Evolutionary conservation across 2,329 filamentous ascomycete genomes (phyloP), one percentile per base, ranked within the genome.

Genomic region (Diaporthe caulivora): DNA sequence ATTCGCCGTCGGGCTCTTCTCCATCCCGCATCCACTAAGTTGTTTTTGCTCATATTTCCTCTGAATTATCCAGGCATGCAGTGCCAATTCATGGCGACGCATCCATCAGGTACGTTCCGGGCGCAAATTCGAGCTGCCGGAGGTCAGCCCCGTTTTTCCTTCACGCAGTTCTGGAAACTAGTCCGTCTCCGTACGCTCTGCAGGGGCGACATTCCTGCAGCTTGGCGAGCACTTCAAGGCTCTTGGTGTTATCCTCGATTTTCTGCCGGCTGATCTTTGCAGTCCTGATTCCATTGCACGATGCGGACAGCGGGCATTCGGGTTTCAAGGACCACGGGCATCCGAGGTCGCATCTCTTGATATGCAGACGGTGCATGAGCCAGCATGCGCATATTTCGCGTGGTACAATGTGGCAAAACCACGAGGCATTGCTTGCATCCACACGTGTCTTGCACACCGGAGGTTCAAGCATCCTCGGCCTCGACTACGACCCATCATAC

Each of bases 151-250:
- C 26, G 26, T 17, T 49, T 37, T 34, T n/a, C n/a, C 60, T 21
- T 51, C 34, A 26, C 29, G 44, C 44, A 24, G 44, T 18, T 21
- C n/a, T 31, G 26, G 8, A 51, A 18, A 11, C 60, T 51, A 18
- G 13, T 37, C 9, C 58, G 24, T 31, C 29, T n/a, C 60, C 60
- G 60, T 49, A 2, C 37, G 24, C 17, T 34, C 44, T 65, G 60
- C 60, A 65, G 44, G 42, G 60, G 60, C 29, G 29, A 37, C 44
- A 65, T 24, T 65, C 44, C 62, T 51, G 44, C 62, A 67, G 62
- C 62, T 67, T 67, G 62, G 62, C 44, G 31, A 51, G 29, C 11
- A 51, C 17, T 26, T 40, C 3, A n/a, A n/a, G 62, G 62, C 62
- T 51, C 13, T 37, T n/a, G 31, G 44, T 51, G 51, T 24, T 24